Evolutionary conservation across 352 stramenopile genomes (phyloP), one percentile per base, ranked within the genome.

Genomic region (Phytophthora citrophthora): DNA sequence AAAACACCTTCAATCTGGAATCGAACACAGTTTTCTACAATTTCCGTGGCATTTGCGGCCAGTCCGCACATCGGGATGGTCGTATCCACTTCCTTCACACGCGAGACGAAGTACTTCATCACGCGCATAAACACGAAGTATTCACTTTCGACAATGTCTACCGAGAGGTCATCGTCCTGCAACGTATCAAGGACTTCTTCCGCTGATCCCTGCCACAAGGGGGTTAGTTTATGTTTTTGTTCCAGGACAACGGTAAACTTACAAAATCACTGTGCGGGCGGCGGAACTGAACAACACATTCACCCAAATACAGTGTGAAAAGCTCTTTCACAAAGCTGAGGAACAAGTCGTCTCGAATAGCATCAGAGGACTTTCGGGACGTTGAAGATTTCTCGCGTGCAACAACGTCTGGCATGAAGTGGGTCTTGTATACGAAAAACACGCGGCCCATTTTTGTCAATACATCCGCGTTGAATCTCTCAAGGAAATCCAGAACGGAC

Each of bases 111-210:
- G 39, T 83, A 61, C 57, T 93, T 91, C 46, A 95, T 75, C 50
- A 93, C 83, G 49, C 76, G 83, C 88, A 95, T 94, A 44, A 95
- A 77, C 31, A 90, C 77, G 59, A 89, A 82, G 41, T 94, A 95
- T 39, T 90, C 79, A 27, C 84, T 86, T n/a, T 80, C 62, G n/a
- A 73, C 53, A 6, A 61, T 63, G 2, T 68, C 70, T 5, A 56
- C 51, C 24, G 43, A 64, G 13, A 75, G 15, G 16, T 77, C 58
- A 7, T 68, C 64, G 34, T 74, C 39, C 15, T 65, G 57, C 23
- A 79, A 36, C 45, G 61, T 32, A 9, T 68, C 36, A 26, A 70
- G 23, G 1, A 92, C 56, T 56, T 91, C 77, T 12, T 79, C 76
- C 13, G 72, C 65, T 5, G 77, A 74, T 11, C 83, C 83, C 76